Evolutionary conservation across 2,329 filamentous ascomycete species (phyloP), one percentile per base, ranked within the genome.

Genomic region (Rhexocercosporidium sp.): DNA sequence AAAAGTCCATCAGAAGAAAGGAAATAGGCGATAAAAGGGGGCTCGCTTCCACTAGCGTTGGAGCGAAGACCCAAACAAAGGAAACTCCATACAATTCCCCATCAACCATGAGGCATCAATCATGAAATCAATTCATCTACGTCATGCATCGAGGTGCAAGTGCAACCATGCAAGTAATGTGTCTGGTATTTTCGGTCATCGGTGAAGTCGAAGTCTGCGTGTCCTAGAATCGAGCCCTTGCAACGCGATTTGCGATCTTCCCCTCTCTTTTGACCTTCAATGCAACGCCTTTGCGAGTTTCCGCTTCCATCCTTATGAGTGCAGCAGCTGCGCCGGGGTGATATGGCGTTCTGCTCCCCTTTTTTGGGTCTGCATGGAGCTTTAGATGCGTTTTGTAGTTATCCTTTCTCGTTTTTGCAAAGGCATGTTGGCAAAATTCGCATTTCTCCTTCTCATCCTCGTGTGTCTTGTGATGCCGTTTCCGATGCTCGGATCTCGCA

Each of bases 1-100:
- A 18, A 54, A 37, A 22, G 29, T 56, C 29, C 34, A 57, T 27
- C 12, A 41, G 16, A 20, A 57, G 34, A 57, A n/a, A 57, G 54
- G 8, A 16, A 39, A 39, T 34, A 20, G 31, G 20, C 18, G 31
- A 25, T 9, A 39, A 41, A 41, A 37, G 20, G n/a, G 27, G 20
- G 20, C 54, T 41, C 54, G 54, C 54, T 25, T 27, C 54, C 54
- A 41, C 27, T 39, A 41, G 54, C 54, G 54, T 57, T 16, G 54
- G 20, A 41, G 20, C 12, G 20, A 22, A 47, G 12, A 47, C 18
- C 29, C n/a, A 25, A 57, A 57, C 20, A 57, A 57, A 41, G 20
- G 14, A 39, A 57, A 56, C 11, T 7, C 47, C 6, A 51, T 41
- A 39, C 54, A 57, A 57, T n/a, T 57, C 20, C 34, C 54, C 54